Percentiles rank a stretch among this genome's conserved stretches.
Conservation (phyloP, 352 stramenopile genomes). For the Globisporangium spiculum region DNA sequence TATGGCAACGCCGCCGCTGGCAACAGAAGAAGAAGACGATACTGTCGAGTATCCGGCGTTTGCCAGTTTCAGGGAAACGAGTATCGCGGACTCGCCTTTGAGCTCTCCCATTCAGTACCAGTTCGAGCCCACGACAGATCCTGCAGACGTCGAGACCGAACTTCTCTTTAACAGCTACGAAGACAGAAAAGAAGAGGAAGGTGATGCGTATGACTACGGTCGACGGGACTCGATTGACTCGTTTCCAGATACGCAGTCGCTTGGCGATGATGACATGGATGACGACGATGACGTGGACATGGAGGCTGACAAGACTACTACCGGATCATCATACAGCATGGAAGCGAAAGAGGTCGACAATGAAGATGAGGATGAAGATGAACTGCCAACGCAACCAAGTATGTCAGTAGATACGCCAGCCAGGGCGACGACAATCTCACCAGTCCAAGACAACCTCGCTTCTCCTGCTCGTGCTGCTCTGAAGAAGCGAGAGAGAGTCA, state of each 20-base stretch:
- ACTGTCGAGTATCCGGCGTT: neutral
- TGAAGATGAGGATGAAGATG: slow-evolving; percentile 24
- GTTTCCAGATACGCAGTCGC: slow-evolving; percentile 38
- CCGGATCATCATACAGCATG: neutral
- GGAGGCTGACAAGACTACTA: neutral
- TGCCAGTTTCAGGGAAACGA: slow-evolving; percentile 3
- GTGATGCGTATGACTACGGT: slow-evolving; percentile 19
- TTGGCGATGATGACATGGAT: slow-evolving; percentile 33
- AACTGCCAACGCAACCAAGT: slow-evolving; percentile 42
- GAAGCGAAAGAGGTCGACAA: neutral
- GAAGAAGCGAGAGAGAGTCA: slow-evolving; percentile 30
- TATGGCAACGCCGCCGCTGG: neutral
- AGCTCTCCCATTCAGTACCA: neutral
- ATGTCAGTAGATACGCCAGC: neutral
- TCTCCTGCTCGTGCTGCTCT: slow-evolving; percentile 18
- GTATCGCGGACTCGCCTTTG: neutral
- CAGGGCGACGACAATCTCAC: slow-evolving; percentile 1
- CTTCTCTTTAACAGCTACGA: neutral
- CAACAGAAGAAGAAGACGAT: neutral
- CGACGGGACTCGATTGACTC: slow-evolving; percentile 28
- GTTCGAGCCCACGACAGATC: neutral
- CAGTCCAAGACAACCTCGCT: slow-evolving; percentile 4
- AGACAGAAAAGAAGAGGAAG: slow-evolving; percentile 15
- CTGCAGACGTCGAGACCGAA: neutral
- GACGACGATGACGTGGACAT: slow-evolving; percentile 14